Conservation (phyloP, 2,329 filamentous ascomycete species). For the Pseudogymnoascus sp. region DNA sequence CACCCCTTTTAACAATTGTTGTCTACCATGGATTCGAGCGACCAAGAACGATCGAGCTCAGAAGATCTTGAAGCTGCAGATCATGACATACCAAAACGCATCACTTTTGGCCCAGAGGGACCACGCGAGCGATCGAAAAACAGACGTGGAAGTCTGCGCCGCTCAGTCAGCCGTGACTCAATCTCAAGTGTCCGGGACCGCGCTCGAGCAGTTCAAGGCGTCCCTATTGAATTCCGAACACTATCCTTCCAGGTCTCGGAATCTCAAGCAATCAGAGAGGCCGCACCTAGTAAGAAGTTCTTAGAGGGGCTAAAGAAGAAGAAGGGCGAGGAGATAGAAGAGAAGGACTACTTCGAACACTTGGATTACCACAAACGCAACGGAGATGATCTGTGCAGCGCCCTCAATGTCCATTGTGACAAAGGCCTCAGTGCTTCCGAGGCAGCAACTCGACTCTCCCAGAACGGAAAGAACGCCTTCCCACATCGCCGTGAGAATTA, state of each 20-base stretch:
- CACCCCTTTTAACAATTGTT: neutral
- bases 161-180: conserved; percentile 22
- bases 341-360: conserved; percentile 38
- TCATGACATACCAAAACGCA: neutral
- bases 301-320: conserved; percentile 25
- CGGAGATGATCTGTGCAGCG: conserved; percentile 31
- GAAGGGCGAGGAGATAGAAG: conserved; percentile 25
- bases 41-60: neutral
- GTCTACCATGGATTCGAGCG: neutral
- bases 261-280: conserved; percentile 22
- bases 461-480: conserved; percentile 36
- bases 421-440: conserved; percentile 31
- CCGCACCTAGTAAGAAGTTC: neutral
- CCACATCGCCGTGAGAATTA: conserved; percentile 38
- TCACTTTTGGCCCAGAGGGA: conserved; percentile 7
- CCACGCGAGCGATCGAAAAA: neutral
- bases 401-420: conserved; percentile 31
- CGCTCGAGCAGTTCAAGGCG: conserved; percentile 25
- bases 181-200: conserved; percentile 15
- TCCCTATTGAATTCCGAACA: conserved; percentile 34
- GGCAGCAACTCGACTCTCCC: conserved; percentile 30
- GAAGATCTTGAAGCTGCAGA: conserved; percentile 7
- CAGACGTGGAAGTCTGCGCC: neutral
- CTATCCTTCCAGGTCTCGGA: conserved; percentile 33
- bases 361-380: conserved; percentile 33